Percentiles rank a stretch among this genome's conserved stretches.
phyloP scores from a whole-genome alignment of 805 yeast genomes.

The Starmera quercuum region DNA sequence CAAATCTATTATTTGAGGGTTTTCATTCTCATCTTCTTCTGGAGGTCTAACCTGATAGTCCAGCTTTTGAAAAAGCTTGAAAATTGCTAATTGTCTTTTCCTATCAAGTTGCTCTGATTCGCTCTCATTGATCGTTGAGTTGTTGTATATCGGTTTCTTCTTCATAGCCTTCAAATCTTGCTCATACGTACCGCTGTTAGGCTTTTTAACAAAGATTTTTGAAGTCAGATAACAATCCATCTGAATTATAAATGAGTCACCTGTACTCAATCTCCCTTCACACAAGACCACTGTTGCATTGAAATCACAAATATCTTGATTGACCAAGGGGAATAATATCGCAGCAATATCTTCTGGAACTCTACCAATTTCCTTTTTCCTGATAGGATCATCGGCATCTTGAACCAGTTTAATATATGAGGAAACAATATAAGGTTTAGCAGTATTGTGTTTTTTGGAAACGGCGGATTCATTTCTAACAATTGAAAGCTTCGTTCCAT shows the following conservation, averaged over 20 bases:
- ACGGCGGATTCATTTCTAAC: slow-evolving; percentile 25
- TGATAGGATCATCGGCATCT: slow-evolving; percentile 15
- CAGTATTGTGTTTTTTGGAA: slow-evolving; percentile 15
- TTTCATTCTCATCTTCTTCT: slow-evolving; percentile 11
- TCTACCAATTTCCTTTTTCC: slow-evolving; percentile 62
- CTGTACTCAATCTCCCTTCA: slow-evolving; percentile 54
- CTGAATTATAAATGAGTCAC: slow-evolving; percentile 68
- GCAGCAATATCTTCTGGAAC: slow-evolving; percentile 63
- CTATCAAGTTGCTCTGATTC: slow-evolving; percentile 43
- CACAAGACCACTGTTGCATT: slow-evolving; percentile 52
- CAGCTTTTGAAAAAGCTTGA: slow-evolving; percentile 46
- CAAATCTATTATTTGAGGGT: slow-evolving; percentile 23
- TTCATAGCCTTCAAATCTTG: slow-evolving; percentile 14
- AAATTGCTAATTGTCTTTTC: slow-evolving; percentile 46
- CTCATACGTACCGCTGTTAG: slow-evolving; percentile 11
- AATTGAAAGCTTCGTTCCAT: slow-evolving; percentile 35
- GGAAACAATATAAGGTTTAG: slow-evolving; percentile 18
- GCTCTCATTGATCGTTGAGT: slow-evolving; percentile 34
- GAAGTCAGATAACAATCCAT: slow-evolving; percentile 56
- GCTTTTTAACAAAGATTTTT: slow-evolving; percentile 15
- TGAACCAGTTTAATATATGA: slow-evolving; percentile 25
- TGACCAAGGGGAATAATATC: slow-evolving; percentile 58
- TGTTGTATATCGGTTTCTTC: slow-evolving; percentile 6
- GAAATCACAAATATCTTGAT: slow-evolving; percentile 44
- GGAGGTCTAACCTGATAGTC: slow-evolving; percentile 19